phyloP scores from a whole-genome alignment of 2,329 filamentous ascomycete genomes.

The Xenoacremonium recifei region DNA sequence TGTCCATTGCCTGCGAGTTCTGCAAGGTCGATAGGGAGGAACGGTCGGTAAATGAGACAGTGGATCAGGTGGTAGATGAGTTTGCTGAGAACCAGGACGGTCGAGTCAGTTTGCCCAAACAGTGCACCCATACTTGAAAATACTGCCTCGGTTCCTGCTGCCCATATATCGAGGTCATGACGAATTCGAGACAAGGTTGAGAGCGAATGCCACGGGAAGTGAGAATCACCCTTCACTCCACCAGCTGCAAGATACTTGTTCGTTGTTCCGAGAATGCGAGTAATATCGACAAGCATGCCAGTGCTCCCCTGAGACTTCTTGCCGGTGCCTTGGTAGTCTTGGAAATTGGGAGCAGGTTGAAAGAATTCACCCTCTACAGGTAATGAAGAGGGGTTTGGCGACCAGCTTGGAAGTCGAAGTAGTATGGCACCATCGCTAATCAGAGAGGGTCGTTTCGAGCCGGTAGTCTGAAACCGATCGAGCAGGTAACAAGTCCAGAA shows the following conservation, averaged over 20 bases:
- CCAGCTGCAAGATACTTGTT: constrained; percentile 82
- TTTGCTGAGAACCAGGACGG: constrained; percentile 77
- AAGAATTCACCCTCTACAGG: constrained; percentile 78
- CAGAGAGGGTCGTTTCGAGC: constrained; percentile 78
- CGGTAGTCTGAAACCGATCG: constrained; percentile 79
- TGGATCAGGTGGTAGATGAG: constrained; percentile 84
- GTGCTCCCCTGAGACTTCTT: constrained; percentile 73
- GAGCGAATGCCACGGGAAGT: constrained; percentile 86
- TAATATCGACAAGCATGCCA: constrained; percentile 82
- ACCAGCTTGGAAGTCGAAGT: constrained; percentile 74
- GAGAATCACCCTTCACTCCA: constrained; percentile 83
- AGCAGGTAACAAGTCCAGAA: constrained; percentile 90
- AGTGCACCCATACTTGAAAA: constrained; percentile 74
- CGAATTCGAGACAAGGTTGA: constrained; percentile 85
- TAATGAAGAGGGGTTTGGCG: constrained; percentile 57
- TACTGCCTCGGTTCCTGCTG: constrained; percentile 74
- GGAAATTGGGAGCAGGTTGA: constrained; percentile 73
- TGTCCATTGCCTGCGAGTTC: constrained; percentile 79
- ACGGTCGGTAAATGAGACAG: constrained; percentile 83
- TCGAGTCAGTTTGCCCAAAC: constrained; percentile 76
- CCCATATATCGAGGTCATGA: constrained; percentile 83
- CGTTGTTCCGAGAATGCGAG: constrained; percentile 76
- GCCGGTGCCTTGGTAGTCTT: constrained; percentile 66
- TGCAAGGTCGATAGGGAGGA: constrained; percentile 78
- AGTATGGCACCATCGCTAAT: constrained; percentile 75